phyloP scores from a whole-genome alignment of 441 rosid species.

The Melastoma candidum region DNA sequence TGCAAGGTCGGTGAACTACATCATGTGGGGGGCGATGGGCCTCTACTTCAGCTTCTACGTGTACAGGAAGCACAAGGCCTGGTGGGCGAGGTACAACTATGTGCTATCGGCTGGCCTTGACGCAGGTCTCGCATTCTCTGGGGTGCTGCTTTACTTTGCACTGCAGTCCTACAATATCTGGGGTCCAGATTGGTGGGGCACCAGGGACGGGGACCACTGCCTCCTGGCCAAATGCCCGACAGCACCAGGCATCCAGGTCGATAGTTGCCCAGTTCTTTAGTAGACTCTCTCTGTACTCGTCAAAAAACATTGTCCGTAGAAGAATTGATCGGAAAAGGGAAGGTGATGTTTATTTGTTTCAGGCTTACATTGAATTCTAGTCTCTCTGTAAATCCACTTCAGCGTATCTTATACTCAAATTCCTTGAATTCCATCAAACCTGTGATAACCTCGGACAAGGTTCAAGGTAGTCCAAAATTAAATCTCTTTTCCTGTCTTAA shows the following conservation, averaged over 20 bases:
- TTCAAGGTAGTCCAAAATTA: no score
- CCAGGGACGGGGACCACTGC: not conserved
- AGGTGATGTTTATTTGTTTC: no score
- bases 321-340: no score
- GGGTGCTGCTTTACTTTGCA: not conserved
- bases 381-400: no score
- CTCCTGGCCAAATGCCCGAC: constrained; percentile 10
- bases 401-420: no score
- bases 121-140: constrained; percentile 4
- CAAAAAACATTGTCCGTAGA: no score
- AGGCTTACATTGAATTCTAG: no score
- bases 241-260: constrained; percentile 4
- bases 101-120: not conserved
- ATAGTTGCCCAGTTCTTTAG: constrained; percentile 3
- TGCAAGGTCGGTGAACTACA: constrained; percentile 55
- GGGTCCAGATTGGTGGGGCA: constrained; percentile 7
- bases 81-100: not conserved
- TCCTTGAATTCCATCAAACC: no score
- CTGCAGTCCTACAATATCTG: not conserved
- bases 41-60: constrained; percentile 44
- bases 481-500: no score
- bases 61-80: constrained; percentile 38
- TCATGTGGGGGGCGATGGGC: no score
- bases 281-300: no score
- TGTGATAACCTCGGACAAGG: no score